These are phyloP conservation scores for Fusarium luffae DNA, from an alignment of 2,329 filamentous ascomycete species.

Conservation along the genomic window DNA sequence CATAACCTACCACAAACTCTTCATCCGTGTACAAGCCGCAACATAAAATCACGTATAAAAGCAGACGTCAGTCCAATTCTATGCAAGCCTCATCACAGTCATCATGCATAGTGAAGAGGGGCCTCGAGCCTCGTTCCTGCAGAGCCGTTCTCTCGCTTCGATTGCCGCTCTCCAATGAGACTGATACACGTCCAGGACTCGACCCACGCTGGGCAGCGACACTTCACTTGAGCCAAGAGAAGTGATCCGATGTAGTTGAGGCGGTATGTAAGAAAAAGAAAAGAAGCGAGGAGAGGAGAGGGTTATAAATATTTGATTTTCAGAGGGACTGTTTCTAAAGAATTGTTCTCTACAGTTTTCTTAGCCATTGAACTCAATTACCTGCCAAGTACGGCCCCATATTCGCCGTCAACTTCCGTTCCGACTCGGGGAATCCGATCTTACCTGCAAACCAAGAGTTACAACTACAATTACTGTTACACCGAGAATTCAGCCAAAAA, in stretches of 20 bases:
- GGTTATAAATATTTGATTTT: slow-evolving; percentile 5
- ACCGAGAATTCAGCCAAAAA: slow-evolving; percentile 5
- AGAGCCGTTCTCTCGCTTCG: slow-evolving; percentile 19
- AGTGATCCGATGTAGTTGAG: slow-evolving; percentile 8
- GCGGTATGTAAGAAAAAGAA: slow-evolving; percentile 27
- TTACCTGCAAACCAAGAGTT: no score
- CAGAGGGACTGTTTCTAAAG: background rate
- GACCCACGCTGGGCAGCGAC: slow-evolving; percentile 46
- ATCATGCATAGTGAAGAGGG: slow-evolving; percentile 8
- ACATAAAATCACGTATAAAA: slow-evolving; percentile 12
- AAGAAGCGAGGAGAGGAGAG: background rate
- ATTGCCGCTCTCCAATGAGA: slow-evolving; percentile 43
- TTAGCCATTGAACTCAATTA: slow-evolving; percentile 1
- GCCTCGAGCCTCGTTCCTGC: slow-evolving; percentile 19
- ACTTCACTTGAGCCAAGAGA: slow-evolving; percentile 32
- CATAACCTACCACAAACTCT: slow-evolving; percentile 13
- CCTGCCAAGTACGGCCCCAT: slow-evolving; percentile 24
- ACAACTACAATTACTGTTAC: background rate
- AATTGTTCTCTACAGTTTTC: background rate
- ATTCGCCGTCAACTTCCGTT: background rate
- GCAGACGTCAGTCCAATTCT: background rate
- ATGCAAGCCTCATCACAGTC: slow-evolving; percentile 34
- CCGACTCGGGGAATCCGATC: slow-evolving; percentile 19
- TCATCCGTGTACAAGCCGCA: background rate
- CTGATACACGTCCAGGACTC: slow-evolving; percentile 44